phyloP scores from a whole-genome alignment of 1,284 basidiomycete genomes.

The Leccinum solheimii region DNA sequence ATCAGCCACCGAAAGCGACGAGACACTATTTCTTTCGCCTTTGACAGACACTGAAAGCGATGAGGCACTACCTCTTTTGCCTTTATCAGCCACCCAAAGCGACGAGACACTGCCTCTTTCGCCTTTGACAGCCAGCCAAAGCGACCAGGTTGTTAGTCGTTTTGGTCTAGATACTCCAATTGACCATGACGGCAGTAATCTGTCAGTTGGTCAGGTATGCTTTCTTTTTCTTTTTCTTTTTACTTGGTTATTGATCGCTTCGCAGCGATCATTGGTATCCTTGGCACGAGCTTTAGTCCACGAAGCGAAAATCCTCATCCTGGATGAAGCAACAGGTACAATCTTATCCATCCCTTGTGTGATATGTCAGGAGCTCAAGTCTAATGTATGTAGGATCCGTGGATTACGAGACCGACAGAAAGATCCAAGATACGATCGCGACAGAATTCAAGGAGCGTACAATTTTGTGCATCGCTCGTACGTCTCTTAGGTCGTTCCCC shows the following conservation, averaged over 20 bases:
- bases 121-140: neutral
- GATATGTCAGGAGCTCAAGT: conserved; percentile 1
- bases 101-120: conserved; percentile 22
- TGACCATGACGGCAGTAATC: conserved; percentile 84
- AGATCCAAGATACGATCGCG: conserved; percentile 85
- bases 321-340: conserved; percentile 72
- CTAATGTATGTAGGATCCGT: conserved; percentile 54
- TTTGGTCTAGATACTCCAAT: conserved; percentile 81
- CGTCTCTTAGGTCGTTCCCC: conserved; percentile 27
- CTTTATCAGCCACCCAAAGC: neutral
- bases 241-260: neutral
- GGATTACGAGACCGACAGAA: conserved; percentile 81
- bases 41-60: neutral
- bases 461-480: conserved; percentile 77
- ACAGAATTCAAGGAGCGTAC: conserved; percentile 80
- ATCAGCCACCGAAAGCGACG: neutral
- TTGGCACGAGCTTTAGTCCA: conserved; percentile 82
- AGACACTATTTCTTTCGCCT: neutral
- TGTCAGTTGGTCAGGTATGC: conserved; percentile 58
- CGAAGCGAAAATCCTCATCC: conserved; percentile 71
- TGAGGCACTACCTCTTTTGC: neutral
- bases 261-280: conserved; percentile 76
- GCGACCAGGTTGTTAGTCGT: conserved; percentile 31
- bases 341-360: neutral
- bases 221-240: neutral